Conservation (phyloP, 805 yeast genomes). For the Sugiyamaella qingdaonensis region DNA sequence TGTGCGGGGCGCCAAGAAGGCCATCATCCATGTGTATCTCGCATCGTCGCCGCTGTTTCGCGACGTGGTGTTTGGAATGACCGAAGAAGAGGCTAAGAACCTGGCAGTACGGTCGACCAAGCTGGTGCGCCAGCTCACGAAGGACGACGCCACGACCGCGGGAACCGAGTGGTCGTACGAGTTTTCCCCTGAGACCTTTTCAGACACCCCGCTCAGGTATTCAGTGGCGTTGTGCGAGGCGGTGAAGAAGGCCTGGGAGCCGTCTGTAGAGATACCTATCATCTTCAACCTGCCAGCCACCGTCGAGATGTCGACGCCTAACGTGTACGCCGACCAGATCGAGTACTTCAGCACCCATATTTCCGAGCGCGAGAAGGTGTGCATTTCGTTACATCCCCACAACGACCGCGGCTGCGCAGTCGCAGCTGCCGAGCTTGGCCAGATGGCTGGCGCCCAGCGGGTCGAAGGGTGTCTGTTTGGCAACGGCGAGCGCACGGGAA, state of each 20-base stretch:
- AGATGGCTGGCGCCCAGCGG: slow-evolving; percentile 82
- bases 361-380: slow-evolving; percentile 61
- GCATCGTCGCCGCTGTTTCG: slow-evolving; percentile 76
- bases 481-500: slow-evolving; percentile 85
- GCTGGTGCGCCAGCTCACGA: slow-evolving; percentile 62
- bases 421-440: slow-evolving; percentile 83
- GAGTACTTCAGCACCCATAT: slow-evolving; percentile 65
- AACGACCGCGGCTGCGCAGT: slow-evolving; percentile 86
- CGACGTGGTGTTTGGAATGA: slow-evolving; percentile 61
- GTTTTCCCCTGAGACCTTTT: slow-evolving; percentile 77
- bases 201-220: slow-evolving; percentile 63
- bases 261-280: slow-evolving; percentile 59
- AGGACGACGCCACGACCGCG: slow-evolving; percentile 53
- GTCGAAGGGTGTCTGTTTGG: slow-evolving; percentile 84
- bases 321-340: slow-evolving; percentile 78
- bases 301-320: slow-evolving; percentile 77
- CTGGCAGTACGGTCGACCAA: slow-evolving; percentile 61
- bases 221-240: slow-evolving; percentile 67
- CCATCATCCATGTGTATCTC: slow-evolving; percentile 70
- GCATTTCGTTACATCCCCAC: slow-evolving; percentile 77
- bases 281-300: slow-evolving; percentile 83
- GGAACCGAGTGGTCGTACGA: slow-evolving; percentile 70
- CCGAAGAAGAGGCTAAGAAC: slow-evolving; percentile 51
- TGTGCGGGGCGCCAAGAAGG: slow-evolving; percentile 67
- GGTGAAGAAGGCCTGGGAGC: slow-evolving; percentile 71